Evolutionary conservation across 148 eudicot genomes (phyloP).

Genomic region (Diospyros lotus): DNA sequence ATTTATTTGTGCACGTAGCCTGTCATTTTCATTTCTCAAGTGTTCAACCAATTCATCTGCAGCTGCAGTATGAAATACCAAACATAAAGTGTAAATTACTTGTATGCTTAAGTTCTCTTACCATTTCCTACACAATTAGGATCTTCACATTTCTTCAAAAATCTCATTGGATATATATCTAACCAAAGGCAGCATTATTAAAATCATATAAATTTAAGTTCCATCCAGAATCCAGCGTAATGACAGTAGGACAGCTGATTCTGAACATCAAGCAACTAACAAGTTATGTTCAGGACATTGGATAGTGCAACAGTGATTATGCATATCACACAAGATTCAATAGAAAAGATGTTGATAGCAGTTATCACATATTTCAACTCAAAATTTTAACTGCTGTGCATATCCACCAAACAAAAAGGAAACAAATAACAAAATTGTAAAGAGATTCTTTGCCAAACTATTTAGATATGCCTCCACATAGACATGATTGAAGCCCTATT

Average conservation of each 20-base stretch:
- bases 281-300: not conserved
- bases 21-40: conserved; percentile 51
- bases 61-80: conserved; percentile 39
- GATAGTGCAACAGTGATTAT: not conserved
- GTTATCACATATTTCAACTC: no score
- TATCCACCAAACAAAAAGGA: no score
- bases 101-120: not conserved
- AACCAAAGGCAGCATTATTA: not conserved
- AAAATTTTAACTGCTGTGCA: no score
- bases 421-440: no score
- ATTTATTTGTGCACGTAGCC: conserved; percentile 32
- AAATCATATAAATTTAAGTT: not conserved
- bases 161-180: not conserved
- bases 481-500: conserved; percentile 5
- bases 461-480: not conserved
- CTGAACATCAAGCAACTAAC: not conserved
- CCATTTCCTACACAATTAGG: not conserved
- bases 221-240: not conserved
- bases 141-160: not conserved
- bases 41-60: conserved; percentile 47
- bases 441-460: no score
- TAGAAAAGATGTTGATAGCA: no score
- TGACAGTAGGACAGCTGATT: not conserved
- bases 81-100: conserved; percentile 3
- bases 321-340: no score